phyloP scores from a whole-genome alignment of 2,329 filamentous ascomycete species.

The Dryadomyces sulphureus region DNA sequence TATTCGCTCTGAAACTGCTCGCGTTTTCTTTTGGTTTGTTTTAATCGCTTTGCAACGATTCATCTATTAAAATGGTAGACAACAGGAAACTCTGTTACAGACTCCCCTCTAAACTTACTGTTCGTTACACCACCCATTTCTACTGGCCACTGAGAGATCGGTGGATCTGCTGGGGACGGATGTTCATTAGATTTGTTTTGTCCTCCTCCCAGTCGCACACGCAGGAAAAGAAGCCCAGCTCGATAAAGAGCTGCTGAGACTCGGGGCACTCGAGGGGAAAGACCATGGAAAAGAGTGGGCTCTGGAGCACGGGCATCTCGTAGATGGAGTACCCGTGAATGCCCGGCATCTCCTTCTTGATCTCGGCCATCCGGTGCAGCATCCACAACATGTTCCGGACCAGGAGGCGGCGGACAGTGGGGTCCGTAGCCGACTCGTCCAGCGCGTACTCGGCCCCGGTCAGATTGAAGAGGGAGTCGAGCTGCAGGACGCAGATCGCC shows the following conservation, averaged over 20 bases:
- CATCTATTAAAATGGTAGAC: too few relatives aligned
- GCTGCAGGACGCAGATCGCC: slow-evolving; percentile 15
- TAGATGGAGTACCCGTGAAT: too few relatives aligned
- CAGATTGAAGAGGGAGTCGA: slow-evolving; percentile 20
- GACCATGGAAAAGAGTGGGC: slow-evolving; percentile 11
- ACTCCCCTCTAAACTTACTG: too few relatives aligned
- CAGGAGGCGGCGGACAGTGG: slow-evolving; percentile 7
- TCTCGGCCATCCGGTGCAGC: slow-evolving; percentile 16
- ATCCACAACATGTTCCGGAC: slow-evolving; percentile 21
- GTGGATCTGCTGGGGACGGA: too few relatives aligned
- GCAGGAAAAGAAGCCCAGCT: slow-evolving; percentile 19
- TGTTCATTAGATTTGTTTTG: too few relatives aligned
- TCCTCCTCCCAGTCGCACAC: not conserved
- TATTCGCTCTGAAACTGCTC: too few relatives aligned
- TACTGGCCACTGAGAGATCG: too few relatives aligned
- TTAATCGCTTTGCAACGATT: too few relatives aligned
- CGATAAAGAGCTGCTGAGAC: slow-evolving; percentile 15
- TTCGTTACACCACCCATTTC: too few relatives aligned
- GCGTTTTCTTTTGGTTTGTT: too few relatives aligned
- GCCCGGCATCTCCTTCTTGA: not conserved
- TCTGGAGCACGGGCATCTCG: slow-evolving; percentile 7
- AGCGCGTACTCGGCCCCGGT: slow-evolving; percentile 18
- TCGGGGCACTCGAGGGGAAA: slow-evolving; percentile 13
- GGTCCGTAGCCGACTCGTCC: not conserved
- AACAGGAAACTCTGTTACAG: too few relatives aligned